A percentile compares a stretch with the other conserved stretches of the same genome.
Evolutionary conservation across 139 green algal genomes (phyloP).

Genomic region (Eudorina sp.): DNA sequence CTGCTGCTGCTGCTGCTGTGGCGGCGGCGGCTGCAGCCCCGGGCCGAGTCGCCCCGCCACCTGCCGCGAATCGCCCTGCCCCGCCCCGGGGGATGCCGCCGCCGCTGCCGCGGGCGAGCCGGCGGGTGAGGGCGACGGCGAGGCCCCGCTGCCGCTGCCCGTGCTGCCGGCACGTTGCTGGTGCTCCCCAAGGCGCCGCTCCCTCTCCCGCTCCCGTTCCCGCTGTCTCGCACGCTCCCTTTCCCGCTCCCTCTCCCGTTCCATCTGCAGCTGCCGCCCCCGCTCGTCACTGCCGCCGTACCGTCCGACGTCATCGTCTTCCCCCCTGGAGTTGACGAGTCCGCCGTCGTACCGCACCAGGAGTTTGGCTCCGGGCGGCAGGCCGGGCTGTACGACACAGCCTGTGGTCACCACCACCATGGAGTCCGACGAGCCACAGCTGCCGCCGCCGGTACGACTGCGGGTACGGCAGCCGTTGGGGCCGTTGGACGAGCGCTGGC

Average conservation of each 20-base stretch:
- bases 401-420: constrained; percentile 24
- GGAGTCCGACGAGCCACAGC: neutral
- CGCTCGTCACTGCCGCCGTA: neutral
- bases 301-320: neutral
- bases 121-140: neutral
- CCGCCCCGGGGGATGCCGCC: too few relatives aligned
- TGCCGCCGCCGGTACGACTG: neutral
- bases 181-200: neutral
- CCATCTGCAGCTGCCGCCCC: neutral
- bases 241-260: neutral
- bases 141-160: neutral
- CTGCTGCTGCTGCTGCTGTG: neutral
- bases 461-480: too few relatives aligned
- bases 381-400: constrained; percentile 18
- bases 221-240: neutral
- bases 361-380: neutral
- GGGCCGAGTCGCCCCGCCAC: too few relatives aligned
- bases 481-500: too few relatives aligned
- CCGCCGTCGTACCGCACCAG: neutral
- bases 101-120: neutral
- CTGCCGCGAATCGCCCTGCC: too few relatives aligned
- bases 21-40: neutral
- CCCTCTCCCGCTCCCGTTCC: constrained; percentile 11
- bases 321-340: neutral
- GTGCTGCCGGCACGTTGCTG: neutral